A percentile compares a stretch with the other conserved stretches of the same genome.
Conservation (phyloP, 2,329 filamentous ascomycete genomes). For the Alternaria rosae region DNA sequence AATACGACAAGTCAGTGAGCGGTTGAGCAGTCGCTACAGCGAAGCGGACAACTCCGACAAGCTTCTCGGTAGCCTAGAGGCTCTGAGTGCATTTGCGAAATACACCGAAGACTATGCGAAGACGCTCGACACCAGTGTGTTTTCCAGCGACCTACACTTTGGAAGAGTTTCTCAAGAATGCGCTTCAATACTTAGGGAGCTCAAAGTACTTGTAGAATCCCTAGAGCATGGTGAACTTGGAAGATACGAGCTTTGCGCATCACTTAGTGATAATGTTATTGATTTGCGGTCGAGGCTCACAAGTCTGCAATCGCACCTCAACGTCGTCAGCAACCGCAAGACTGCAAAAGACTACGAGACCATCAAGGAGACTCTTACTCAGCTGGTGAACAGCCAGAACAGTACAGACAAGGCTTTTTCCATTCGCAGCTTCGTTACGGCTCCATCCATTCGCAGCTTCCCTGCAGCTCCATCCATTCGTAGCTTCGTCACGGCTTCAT, state of each 20-base stretch:
- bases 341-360: fast-evolving
- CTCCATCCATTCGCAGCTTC: too few relatives aligned
- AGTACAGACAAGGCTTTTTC: not conserved
- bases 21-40: not conserved
- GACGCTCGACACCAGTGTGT: not conserved
- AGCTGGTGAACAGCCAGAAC: not conserved
- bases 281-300: not conserved
- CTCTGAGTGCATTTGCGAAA: not conserved
- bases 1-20: not conserved
- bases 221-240: not conserved
- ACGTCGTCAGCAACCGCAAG: not conserved
- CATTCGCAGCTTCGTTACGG: not conserved
- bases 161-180: not conserved
- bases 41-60: not conserved
- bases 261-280: not conserved
- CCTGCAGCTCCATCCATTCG: too few relatives aligned
- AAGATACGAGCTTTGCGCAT: not conserved
- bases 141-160: not conserved
- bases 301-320: not conserved
- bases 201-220: not conserved
- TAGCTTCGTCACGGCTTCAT: too few relatives aligned
- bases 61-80: not conserved
- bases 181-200: not conserved
- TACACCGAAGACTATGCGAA: not conserved
- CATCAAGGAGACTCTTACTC: not conserved